These are phyloP conservation scores for Xylaria longipes DNA, from an alignment of 495 filamentous ascomycete genomes.

Conservation along the genomic window DNA sequence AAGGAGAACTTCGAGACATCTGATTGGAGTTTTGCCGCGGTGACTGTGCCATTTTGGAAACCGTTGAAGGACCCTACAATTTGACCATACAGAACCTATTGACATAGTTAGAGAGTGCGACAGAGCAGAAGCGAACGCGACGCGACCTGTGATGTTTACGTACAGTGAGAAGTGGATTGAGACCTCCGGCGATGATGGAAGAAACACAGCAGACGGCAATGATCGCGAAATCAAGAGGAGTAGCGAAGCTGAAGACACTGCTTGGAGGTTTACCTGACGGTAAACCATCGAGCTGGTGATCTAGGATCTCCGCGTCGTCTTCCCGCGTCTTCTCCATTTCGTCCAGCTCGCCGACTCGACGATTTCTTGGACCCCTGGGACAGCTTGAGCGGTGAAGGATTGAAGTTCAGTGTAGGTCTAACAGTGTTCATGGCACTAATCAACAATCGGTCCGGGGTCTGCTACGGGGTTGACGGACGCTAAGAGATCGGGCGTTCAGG, in stretches of 20 bases:
- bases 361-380: background rate
- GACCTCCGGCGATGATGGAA: slow-evolving; percentile 2
- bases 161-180: slow-evolving; percentile 3
- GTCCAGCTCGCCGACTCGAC: background rate
- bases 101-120: background rate
- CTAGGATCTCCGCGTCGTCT: slow-evolving; percentile 1
- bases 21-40: background rate
- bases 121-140: background rate
- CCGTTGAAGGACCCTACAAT: background rate
- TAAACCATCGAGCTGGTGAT: background rate
- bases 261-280: background rate
- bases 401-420: slow-evolving; percentile 3
- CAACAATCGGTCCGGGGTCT: slow-evolving; percentile 1
- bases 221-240: background rate
- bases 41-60: background rate
- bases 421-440: background rate
- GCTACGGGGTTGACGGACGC: slow-evolving; percentile 1
- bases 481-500: slow-evolving; percentile 3
- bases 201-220: background rate
- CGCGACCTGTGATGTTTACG: background rate
- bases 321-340: slow-evolving; percentile 6
- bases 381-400: slow-evolving; percentile 1
- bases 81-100: slow-evolving; percentile 12
- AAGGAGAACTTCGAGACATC: background rate
- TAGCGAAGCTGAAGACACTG: slow-evolving; percentile 2